A percentile compares a stretch with the other conserved stretches of the same genome.
Conservation (phyloP, 495 filamentous ascomycete species). For the Neurospora intermedia region DNA sequence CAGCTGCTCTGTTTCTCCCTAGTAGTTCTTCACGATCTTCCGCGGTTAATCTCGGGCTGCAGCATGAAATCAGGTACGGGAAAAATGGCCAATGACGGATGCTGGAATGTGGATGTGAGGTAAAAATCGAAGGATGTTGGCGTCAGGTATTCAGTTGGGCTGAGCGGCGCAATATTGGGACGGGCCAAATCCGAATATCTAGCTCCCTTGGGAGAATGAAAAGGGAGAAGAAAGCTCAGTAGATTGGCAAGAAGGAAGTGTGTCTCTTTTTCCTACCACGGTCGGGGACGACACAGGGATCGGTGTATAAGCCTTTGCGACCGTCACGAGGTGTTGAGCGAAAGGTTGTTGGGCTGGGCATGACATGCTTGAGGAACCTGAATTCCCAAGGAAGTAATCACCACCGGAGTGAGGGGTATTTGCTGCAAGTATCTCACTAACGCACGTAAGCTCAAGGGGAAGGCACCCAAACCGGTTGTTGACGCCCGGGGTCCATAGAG, state of each 20-base stretch:
- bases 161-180: not conserved
- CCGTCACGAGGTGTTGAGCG: not conserved
- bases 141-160: not conserved
- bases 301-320: not conserved
- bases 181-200: not conserved
- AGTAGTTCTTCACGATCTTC: not conserved
- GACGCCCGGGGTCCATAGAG: not conserved
- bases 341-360: not conserved
- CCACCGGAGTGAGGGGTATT: not conserved
- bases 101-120: not conserved
- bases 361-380: not conserved
- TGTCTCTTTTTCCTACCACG: not conserved
- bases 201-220: not conserved
- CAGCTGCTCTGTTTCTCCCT: not conserved
- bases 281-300: not conserved
- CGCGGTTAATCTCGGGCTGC: not conserved
- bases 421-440: not conserved
- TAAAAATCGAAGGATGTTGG: not conserved
- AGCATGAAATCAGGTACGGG: not conserved
- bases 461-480: not conserved
- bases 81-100: not conserved
- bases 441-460: not conserved
- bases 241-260: not conserved
- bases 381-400: not conserved
- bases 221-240: not conserved